Evolutionary conservation across 768 basidiomycete species (phyloP), one percentile per base, ranked within the genome.

Genomic region (Calocera viscosa): DNA sequence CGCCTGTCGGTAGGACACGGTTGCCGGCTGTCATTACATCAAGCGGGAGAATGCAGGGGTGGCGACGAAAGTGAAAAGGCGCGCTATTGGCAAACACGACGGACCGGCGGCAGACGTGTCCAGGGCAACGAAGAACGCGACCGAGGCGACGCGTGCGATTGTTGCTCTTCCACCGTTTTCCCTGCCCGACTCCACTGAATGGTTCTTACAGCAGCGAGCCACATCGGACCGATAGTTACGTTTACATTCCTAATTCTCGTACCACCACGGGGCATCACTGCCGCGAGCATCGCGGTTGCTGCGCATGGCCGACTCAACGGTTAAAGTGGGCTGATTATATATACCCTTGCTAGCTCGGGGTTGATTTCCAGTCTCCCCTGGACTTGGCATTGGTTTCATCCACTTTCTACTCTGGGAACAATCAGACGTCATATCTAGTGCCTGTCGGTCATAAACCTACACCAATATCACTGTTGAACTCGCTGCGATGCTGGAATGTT

Each of bases 101-200:
- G 30, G 53, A 60, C 53, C n/a, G 53, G 30, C 53, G 53, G 11
- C 14, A 60, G 22, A 26, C 26, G 53, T 60, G 53, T 2, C 53
- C 53, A 60, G 14, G 53, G 53, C 53, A 60, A 60, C 53, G 53
- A 60, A 5, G 53, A 32, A 60, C 53, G 53, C 53, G 53, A 60
- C 53, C 53, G 14, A 26, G 7, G 30, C 53, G 30, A 60, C 53
- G 26, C 53, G 49, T n/a, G 53, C 30, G 16, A 60, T 32, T 60
- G 26, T 28, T 26, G 53, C 26, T 10, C 53, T 60, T 32, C 53
- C 43, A 17, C 19, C 43, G 8, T 19, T 3, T 19, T 17, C 19
- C 43, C 16, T 19, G 43, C 3, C 16, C 43, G 16, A 7, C 8
- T 7, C 43, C 24, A 19, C 16, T 47, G 43, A 47, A 47, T 47